Evolutionary conservation across 139 green algal species (phyloP).

Genomic region (Pseudopediastrum boryanum): DNA sequence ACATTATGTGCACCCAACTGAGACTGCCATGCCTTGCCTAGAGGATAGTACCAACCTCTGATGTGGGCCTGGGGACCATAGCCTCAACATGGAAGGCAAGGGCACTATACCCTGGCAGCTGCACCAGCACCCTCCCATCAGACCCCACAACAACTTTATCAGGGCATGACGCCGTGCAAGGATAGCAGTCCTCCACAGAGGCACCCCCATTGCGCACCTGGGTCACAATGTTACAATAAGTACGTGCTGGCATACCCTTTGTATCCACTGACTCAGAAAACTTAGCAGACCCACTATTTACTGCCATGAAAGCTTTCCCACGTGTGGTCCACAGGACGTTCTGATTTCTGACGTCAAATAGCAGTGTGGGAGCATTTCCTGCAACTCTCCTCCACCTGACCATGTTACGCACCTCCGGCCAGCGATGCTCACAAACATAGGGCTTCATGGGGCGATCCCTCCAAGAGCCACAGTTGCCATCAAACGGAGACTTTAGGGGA

Average conservation of each 20-base stretch:
- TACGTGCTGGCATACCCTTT: constrained; percentile 1
- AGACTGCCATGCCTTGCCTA: too few relatives aligned
- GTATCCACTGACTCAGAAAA: background rate
- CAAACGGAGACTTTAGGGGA: background rate
- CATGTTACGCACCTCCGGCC: constrained; percentile 19
- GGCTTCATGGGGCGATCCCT: background rate
- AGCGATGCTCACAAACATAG: constrained; percentile 5
- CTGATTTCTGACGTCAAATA: background rate
- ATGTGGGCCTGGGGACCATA: too few relatives aligned
- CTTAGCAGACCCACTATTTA: background rate
- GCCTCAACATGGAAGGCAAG: constrained; percentile 4
- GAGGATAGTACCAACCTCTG: too few relatives aligned
- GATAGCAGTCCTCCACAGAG: background rate
- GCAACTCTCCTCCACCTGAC: background rate
- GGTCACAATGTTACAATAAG: constrained; percentile 3
- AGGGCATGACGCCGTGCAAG: constrained; percentile 5
- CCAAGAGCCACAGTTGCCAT: background rate
- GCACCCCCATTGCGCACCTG: too few relatives aligned
- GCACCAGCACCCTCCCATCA: background rate
- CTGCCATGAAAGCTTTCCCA: constrained; percentile 1
- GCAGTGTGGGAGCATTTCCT: background rate
- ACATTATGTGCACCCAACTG: too few relatives aligned
- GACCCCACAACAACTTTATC: background rate
- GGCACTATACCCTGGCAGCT: background rate
- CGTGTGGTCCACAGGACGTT: background rate